Percentiles rank a stretch among this genome's conserved stretches.
Evolutionary conservation across 2,329 filamentous ascomycete genomes (phyloP).

Genomic region (Claviceps sp.): DNA sequence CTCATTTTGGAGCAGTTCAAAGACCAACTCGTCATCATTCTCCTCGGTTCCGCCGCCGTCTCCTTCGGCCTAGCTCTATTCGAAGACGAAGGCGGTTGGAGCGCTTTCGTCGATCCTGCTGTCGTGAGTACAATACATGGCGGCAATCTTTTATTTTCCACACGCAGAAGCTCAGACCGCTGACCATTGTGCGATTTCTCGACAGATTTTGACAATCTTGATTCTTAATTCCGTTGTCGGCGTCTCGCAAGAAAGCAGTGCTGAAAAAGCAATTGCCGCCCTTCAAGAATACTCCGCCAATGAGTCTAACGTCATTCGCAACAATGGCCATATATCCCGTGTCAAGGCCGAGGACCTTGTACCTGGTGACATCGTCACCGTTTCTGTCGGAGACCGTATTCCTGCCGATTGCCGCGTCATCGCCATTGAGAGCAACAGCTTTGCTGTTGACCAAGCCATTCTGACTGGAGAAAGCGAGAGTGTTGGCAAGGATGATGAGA

Average conservation of each 20-base stretch:
- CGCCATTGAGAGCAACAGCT: constrained; percentile 91
- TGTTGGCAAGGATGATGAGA: constrained; percentile 66
- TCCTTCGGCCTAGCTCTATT: constrained; percentile 90
- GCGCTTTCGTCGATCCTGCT: constrained; percentile 88
- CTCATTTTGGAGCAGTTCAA: constrained; percentile 98
- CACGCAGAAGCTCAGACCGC: not conserved
- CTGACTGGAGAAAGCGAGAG: constrained; percentile 96
- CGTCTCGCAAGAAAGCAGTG: constrained; percentile 96
- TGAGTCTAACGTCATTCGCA: constrained; percentile 83
- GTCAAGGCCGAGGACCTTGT: constrained; percentile 96
- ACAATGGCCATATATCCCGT: constrained; percentile 60
- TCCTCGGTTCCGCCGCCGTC: constrained; percentile 81
- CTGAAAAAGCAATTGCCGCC: constrained; percentile 94
- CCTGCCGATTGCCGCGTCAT: constrained; percentile 89
- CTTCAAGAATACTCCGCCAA: constrained; percentile 98
- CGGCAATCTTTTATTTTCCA: not conserved
- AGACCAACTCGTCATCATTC: constrained; percentile 91
- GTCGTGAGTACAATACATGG: constrained; percentile 52
- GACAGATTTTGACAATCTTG: constrained; percentile 85
- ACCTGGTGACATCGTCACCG: constrained; percentile 79
- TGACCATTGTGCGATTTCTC: not conserved
- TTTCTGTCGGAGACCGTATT: constrained; percentile 83
- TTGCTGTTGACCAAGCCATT: constrained; percentile 91
- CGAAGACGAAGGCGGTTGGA: constrained; percentile 87
- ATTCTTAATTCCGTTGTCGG: constrained; percentile 94